phyloP scores from a whole-genome alignment of 2,329 filamentous ascomycete species.

The Elsinoe australis region DNA sequence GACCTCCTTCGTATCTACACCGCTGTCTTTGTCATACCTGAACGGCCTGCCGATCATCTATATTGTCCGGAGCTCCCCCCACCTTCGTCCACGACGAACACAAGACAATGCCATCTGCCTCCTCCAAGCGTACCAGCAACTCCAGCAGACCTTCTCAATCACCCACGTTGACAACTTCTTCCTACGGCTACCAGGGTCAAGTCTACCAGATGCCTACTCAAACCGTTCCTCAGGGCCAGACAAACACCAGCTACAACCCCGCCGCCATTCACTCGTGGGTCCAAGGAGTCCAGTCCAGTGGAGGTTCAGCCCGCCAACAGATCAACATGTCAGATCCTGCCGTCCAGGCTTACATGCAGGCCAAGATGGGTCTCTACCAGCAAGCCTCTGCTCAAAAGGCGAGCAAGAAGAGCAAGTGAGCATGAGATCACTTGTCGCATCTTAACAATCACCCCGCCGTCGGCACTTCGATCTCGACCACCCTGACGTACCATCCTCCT shows the following conservation, averaged over 20 bases:
- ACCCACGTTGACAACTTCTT: constrained; percentile 14
- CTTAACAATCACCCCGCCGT: no score
- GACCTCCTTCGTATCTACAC: background rate
- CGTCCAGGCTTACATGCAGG: constrained; percentile 31
- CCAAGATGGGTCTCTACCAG: constrained; percentile 32
- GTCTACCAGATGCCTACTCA: background rate
- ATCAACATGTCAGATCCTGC: constrained; percentile 22
- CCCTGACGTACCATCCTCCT: no score
- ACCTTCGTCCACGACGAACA: background rate
- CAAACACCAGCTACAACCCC: constrained; percentile 17
- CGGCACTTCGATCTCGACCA: no score
- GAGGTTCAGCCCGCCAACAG: background rate
- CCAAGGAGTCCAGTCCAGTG: constrained; percentile 12
- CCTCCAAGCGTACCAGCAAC: constrained; percentile 3
- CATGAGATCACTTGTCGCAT: constrained; percentile 16
- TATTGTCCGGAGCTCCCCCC: background rate
- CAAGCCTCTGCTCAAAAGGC: constrained; percentile 19
- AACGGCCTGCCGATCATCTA: constrained; percentile 6
- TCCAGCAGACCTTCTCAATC: constrained; percentile 15
- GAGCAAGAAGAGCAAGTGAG: constrained; percentile 16
- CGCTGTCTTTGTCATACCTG: constrained; percentile 13
- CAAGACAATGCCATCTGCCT: constrained; percentile 13
- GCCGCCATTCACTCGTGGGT: constrained; percentile 21
- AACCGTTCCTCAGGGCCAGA: background rate
- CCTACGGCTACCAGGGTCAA: constrained; percentile 6